Percentiles rank a stretch among this genome's conserved stretches.
These are phyloP conservation scores for Skeletonema costatum DNA, from an alignment of 108 stramenopile species.

Conservation along the genomic window DNA sequence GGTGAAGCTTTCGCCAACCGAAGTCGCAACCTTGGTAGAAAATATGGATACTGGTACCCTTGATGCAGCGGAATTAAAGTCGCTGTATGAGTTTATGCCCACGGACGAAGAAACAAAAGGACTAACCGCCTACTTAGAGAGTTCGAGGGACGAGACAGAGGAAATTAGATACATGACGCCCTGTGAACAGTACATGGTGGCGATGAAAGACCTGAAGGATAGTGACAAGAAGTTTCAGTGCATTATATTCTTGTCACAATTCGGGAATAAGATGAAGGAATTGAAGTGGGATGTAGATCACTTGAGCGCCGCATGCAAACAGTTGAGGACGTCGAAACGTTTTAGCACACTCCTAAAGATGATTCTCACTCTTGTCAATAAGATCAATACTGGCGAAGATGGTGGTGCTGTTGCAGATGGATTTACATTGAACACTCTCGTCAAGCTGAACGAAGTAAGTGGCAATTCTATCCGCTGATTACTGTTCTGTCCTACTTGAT, in stretches of 20 bases:
- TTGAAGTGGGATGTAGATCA: slow-evolving; percentile 47
- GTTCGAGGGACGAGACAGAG: slow-evolving; percentile 30
- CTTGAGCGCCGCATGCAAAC: slow-evolving; percentile 72
- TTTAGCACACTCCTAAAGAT: slow-evolving; percentile 76
- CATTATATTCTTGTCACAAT: slow-evolving; percentile 70
- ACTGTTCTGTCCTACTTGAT: not conserved
- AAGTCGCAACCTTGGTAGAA: slow-evolving; percentile 63
- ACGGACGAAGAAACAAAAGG: slow-evolving; percentile 58
- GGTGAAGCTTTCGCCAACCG: slow-evolving; percentile 59
- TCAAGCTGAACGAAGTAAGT: slow-evolving; percentile 84
- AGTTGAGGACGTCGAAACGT: slow-evolving; percentile 58
- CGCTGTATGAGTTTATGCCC: slow-evolving; percentile 78
- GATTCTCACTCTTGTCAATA: slow-evolving; percentile 83
- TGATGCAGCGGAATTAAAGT: slow-evolving; percentile 63
- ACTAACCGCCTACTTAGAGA: slow-evolving; percentile 50
- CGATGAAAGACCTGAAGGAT: slow-evolving; percentile 59
- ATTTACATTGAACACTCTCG: slow-evolving; percentile 90
- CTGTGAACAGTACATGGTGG: slow-evolving; percentile 78
- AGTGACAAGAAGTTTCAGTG: slow-evolving; percentile 57
- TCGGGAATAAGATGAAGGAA: slow-evolving; percentile 63
- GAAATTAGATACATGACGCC: slow-evolving; percentile 56
- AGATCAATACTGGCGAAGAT: slow-evolving; percentile 82
- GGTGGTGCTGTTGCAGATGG: slow-evolving; percentile 69
- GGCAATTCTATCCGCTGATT: not conserved
- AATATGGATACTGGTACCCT: slow-evolving; percentile 61